Conservation (phyloP, 1,139 yeast species). For the Candida albicans region DNA sequence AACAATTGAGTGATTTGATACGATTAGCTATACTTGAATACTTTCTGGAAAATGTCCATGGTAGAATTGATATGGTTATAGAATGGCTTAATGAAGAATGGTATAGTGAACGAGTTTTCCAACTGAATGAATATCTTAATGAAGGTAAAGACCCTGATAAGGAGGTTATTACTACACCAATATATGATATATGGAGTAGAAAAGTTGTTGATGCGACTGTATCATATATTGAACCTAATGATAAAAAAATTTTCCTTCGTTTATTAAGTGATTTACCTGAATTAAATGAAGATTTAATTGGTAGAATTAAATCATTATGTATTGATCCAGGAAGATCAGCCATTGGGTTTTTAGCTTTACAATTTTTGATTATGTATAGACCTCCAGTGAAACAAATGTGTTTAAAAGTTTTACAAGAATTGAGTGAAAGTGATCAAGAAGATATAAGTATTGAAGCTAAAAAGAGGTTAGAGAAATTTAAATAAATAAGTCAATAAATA, state of each 20-base stretch:
- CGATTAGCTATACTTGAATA: constrained; percentile 72
- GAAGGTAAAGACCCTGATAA: constrained; percentile 16
- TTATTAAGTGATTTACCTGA: constrained; percentile 84
- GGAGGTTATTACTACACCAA: constrained; percentile 35
- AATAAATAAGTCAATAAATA: background rate
- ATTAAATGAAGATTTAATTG: constrained; percentile 59
- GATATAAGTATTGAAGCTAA: constrained; percentile 55
- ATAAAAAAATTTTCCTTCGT: constrained; percentile 77
- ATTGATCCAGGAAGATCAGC: constrained; percentile 80
- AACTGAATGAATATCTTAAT: constrained; percentile 25
- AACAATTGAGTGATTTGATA: constrained; percentile 56
- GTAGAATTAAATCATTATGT: constrained; percentile 70
- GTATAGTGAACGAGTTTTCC: constrained; percentile 65
- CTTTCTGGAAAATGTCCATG: constrained; percentile 72
- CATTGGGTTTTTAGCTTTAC: constrained; percentile 78
- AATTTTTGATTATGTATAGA: constrained; percentile 82
- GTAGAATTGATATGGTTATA: constrained; percentile 72
- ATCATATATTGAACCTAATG: constrained; percentile 79
- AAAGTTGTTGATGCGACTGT: constrained; percentile 75
- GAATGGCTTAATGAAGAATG: constrained; percentile 98
- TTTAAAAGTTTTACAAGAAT: constrained; percentile 59
- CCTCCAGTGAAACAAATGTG: constrained; percentile 78
- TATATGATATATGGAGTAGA: constrained; percentile 67
- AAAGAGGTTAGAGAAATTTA: constrained; percentile 52
- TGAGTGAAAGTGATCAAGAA: constrained; percentile 52